Evolutionary conservation across 2,329 filamentous ascomycete species (phyloP).

Genomic region (Cladosporium sp.): DNA sequence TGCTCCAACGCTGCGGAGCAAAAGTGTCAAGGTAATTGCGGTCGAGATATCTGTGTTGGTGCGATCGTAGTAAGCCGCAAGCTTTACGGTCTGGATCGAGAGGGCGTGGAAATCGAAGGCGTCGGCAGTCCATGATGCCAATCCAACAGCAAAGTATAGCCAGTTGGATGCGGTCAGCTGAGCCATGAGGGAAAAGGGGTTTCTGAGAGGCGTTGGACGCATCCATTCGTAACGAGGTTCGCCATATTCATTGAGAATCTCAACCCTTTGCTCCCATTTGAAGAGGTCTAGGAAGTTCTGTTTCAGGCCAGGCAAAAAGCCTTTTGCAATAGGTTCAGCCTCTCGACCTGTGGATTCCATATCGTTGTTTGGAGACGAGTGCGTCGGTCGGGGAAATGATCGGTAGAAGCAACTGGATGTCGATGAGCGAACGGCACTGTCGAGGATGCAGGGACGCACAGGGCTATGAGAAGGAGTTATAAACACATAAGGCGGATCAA

Average conservation of each 20-base stretch:
- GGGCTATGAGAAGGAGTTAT: neutral
- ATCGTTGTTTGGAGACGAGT: slow-evolving; percentile 1
- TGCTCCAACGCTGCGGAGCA: slow-evolving; percentile 74
- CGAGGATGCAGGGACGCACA: neutral
- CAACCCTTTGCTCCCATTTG: slow-evolving; percentile 72
- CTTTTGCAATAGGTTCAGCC: slow-evolving; percentile 69
- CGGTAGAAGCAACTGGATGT: neutral
- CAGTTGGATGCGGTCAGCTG: slow-evolving; percentile 68
- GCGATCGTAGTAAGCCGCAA: slow-evolving; percentile 60
- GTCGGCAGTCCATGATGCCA: slow-evolving; percentile 76
- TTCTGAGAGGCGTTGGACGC: slow-evolving; percentile 64
- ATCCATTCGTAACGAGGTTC: slow-evolving; percentile 71
- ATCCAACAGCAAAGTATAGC: slow-evolving; percentile 73
- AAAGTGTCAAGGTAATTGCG: slow-evolving; percentile 73
- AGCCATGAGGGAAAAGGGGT: slow-evolving; percentile 69
- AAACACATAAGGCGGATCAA: neutral
- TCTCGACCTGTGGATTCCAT: slow-evolving; percentile 43
- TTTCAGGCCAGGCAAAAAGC: slow-evolving; percentile 64
- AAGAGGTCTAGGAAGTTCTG: slow-evolving; percentile 68
- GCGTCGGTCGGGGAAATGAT: neutral
- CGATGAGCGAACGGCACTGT: neutral
- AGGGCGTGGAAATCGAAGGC: slow-evolving; percentile 84
- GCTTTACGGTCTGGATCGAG: slow-evolving; percentile 74
- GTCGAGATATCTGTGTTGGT: slow-evolving; percentile 71
- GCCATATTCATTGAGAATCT: slow-evolving; percentile 64